phyloP scores from a whole-genome alignment of 2,329 filamentous ascomycete genomes.

The Aspergillus spinulosporus region DNA sequence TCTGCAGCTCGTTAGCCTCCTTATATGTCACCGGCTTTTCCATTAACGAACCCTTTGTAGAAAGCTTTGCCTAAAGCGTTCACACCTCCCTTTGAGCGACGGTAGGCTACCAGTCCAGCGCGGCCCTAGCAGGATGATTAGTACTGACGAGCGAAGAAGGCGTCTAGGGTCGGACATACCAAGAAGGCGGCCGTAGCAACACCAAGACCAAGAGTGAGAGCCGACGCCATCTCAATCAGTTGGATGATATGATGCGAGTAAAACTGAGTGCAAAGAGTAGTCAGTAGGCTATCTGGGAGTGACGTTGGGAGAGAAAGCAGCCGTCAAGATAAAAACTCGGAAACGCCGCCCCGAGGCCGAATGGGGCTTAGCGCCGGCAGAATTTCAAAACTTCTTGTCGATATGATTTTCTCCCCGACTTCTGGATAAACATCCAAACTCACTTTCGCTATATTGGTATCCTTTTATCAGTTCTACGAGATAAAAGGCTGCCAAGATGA shows the following conservation, averaged over 20 bases:
- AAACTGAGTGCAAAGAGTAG: slow-evolving; percentile 16
- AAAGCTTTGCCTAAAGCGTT: slow-evolving; percentile 85
- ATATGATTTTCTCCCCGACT: slow-evolving; percentile 21
- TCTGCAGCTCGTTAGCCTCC: slow-evolving; percentile 27
- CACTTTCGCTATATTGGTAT: not conserved
- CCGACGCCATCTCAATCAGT: slow-evolving; percentile 42
- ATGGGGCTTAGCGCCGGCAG: slow-evolving; percentile 37
- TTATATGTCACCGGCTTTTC: not conserved
- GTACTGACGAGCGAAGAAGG: not conserved
- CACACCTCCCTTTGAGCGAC: slow-evolving; percentile 68
- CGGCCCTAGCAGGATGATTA: slow-evolving; percentile 64
- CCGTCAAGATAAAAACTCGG: slow-evolving; percentile 41
- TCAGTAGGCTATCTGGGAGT: slow-evolving; percentile 3
- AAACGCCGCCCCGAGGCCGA: slow-evolving; percentile 27
- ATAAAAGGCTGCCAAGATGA: slow-evolving; percentile 22
- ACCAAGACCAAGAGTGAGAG: slow-evolving; percentile 47
- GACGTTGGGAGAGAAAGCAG: slow-evolving; percentile 21
- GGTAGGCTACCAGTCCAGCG: slow-evolving; percentile 84
- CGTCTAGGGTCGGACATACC: slow-evolving; percentile 54
- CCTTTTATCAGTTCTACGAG: not conserved
- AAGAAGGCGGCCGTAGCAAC: slow-evolving; percentile 69
- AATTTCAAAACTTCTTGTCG: slow-evolving; percentile 28
- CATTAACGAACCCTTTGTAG: slow-evolving; percentile 71
- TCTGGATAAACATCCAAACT: slow-evolving; percentile 18
- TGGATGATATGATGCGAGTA: not conserved